phyloP scores from a whole-genome alignment of 164 flowering plant genomes.

The Annona cherimola region DNA sequence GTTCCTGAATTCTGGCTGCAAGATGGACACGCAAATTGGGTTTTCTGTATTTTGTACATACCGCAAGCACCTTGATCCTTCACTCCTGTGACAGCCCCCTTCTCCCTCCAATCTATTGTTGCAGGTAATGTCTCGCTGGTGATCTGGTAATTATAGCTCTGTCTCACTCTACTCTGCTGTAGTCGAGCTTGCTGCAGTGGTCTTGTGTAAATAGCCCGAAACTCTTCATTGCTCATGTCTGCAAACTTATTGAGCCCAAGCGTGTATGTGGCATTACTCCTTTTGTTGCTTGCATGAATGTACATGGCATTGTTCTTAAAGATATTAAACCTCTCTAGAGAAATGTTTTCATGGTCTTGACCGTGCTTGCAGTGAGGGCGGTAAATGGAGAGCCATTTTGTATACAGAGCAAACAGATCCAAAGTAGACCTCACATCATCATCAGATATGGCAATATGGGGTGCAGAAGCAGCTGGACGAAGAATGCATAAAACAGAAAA shows the following conservation, averaged over 20 bases:
- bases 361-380: slow-evolving; percentile 1
- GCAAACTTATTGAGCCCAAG: slow-evolving; percentile 64
- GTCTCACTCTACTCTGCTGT: slow-evolving; percentile 9
- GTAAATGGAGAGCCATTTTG: slow-evolving; percentile 24
- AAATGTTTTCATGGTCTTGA: background rate
- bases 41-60: slow-evolving; percentile 18
- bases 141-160: slow-evolving; percentile 21
- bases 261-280: slow-evolving; percentile 18
- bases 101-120: slow-evolving; percentile 65
- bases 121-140: slow-evolving; percentile 29
- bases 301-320: slow-evolving; percentile 21
- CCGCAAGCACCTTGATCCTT: slow-evolving; percentile 76
- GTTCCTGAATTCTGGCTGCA: background rate
- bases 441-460: slow-evolving; percentile 15
- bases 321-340: slow-evolving; percentile 18
- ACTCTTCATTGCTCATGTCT: slow-evolving; percentile 63
- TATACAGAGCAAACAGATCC: slow-evolving; percentile 17
- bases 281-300: slow-evolving; percentile 25
- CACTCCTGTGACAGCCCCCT: slow-evolving; percentile 50
- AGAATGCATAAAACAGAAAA: slow-evolving; percentile 17
- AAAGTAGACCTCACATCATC: slow-evolving; percentile 18
- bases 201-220: slow-evolving; percentile 29
- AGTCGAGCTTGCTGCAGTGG: background rate
- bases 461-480: slow-evolving; percentile 6
- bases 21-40: background rate